These are phyloP conservation scores for Monilinia fructigena DNA, from an alignment of 2,329 filamentous ascomycete species.

Conservation along the genomic window DNA sequence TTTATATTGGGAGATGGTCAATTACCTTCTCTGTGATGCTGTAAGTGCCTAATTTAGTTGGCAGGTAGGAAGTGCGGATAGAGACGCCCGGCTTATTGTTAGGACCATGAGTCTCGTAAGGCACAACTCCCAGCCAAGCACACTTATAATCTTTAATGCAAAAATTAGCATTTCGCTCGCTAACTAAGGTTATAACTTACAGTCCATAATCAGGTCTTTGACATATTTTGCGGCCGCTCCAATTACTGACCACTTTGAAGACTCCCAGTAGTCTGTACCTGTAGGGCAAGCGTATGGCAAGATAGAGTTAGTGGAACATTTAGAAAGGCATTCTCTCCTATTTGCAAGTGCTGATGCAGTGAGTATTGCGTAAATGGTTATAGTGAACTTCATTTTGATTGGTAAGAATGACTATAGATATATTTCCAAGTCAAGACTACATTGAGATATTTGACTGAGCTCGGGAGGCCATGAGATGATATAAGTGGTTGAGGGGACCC, in stretches of 20 bases:
- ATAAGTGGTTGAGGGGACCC: not conserved
- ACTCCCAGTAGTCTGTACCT: slow-evolving; percentile 15
- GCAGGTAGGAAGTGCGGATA: slow-evolving; percentile 8
- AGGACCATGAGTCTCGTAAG: slow-evolving; percentile 7
- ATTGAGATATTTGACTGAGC: not conserved
- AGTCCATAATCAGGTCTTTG: slow-evolving; percentile 17
- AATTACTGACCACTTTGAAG: slow-evolving; percentile 15
- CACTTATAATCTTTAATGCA: not conserved
- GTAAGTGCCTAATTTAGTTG: slow-evolving; percentile 12
- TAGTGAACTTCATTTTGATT: slow-evolving; percentile 2
- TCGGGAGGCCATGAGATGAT: not conserved
- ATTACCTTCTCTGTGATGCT: slow-evolving; percentile 13
- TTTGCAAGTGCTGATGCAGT: not conserved
- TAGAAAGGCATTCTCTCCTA: not conserved
- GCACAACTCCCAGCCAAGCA: slow-evolving; percentile 2
- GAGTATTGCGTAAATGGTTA: not conserved
- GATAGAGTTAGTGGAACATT: slow-evolving; percentile 2
- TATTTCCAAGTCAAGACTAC: not conserved
- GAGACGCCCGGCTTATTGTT: slow-evolving; percentile 13
- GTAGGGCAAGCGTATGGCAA: slow-evolving; percentile 6
- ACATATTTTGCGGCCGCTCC: slow-evolving; percentile 7
- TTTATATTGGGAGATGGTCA: not conserved
- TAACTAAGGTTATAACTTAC: not conserved
- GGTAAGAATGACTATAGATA: not conserved
- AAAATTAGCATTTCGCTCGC: not conserved